phyloP scores from a whole-genome alignment of 768 basidiomycete species.

The Collybia nuda region DNA sequence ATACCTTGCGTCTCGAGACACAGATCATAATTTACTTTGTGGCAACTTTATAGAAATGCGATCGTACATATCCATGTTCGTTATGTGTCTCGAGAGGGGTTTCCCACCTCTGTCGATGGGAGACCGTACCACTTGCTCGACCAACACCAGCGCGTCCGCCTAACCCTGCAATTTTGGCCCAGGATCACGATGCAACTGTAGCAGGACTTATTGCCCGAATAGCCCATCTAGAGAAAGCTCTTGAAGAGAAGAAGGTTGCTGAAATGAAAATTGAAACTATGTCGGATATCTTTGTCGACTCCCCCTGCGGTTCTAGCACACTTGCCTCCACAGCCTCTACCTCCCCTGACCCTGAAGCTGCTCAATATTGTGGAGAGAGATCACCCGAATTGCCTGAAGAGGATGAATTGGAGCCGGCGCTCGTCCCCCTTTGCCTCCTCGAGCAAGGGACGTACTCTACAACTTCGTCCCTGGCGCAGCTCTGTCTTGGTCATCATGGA shows the following conservation, averaged over 20 bases:
- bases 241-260: constrained; percentile 14
- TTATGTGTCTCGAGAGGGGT: constrained; percentile 38
- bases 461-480: constrained; percentile 39
- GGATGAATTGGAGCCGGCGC: constrained; percentile 9
- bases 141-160: constrained; percentile 41
- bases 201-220: constrained; percentile 25
- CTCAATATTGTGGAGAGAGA: neutral
- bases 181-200: constrained; percentile 16
- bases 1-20: neutral
- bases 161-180: neutral
- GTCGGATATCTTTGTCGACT: constrained; percentile 9
- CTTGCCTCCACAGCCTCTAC: constrained; percentile 15
- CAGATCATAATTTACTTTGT: neutral
- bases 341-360: constrained; percentile 11
- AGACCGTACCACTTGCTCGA: constrained; percentile 40
- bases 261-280: constrained; percentile 9
- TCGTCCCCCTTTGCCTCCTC: constrained; percentile 18
- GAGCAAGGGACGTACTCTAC: constrained; percentile 36
- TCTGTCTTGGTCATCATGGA: constrained; percentile 45
- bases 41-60: constrained; percentile 43
- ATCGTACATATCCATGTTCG: constrained; percentile 41
- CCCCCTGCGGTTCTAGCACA: constrained; percentile 19
- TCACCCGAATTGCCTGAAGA: constrained; percentile 1
- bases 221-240: constrained; percentile 23
- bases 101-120: constrained; percentile 46